phyloP scores from a whole-genome alignment of 1,284 basidiomycete species.

The Moesziomyces sp. region DNA sequence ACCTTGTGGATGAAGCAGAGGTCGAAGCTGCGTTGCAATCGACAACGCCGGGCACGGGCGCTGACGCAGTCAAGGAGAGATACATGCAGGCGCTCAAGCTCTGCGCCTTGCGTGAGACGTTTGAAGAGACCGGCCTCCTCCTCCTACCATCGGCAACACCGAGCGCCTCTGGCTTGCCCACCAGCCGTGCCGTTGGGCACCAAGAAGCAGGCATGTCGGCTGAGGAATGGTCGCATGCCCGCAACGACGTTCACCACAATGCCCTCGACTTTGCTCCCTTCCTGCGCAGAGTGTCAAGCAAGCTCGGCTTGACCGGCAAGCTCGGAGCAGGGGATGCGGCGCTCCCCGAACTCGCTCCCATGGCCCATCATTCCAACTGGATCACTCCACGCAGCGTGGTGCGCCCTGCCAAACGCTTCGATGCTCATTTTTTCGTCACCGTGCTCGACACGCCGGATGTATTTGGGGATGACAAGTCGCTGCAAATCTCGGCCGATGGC shows the following conservation, averaged over 20 bases:
- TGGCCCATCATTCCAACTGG: slow-evolving; percentile 60
- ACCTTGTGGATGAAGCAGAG: slow-evolving; percentile 49
- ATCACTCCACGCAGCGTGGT: slow-evolving; percentile 59
- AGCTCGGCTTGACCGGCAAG: slow-evolving; percentile 16
- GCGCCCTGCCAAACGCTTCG: slow-evolving; percentile 60
- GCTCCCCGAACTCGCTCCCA: slow-evolving; percentile 39
- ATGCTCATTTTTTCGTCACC: slow-evolving; percentile 63
- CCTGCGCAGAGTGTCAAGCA: slow-evolving; percentile 36
- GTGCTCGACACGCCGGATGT: slow-evolving; percentile 49
- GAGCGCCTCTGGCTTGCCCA: slow-evolving; percentile 25
- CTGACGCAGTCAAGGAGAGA: slow-evolving; percentile 11
- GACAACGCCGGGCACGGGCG: neutral
- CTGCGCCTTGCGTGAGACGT: slow-evolving; percentile 59
- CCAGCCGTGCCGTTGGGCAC: slow-evolving; percentile 54
- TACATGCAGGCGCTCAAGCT: slow-evolving; percentile 54
- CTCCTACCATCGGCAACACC: slow-evolving; percentile 41
- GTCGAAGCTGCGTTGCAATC: slow-evolving; percentile 23
- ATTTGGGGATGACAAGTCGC: slow-evolving; percentile 35
- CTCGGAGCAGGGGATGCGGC: slow-evolving; percentile 9
- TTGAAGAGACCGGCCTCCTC: slow-evolving; percentile 61
- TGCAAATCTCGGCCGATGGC: slow-evolving; percentile 54
- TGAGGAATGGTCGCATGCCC: slow-evolving; percentile 51
- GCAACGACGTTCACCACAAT: slow-evolving; percentile 60
- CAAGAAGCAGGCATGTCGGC: slow-evolving; percentile 51
- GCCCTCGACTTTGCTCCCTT: slow-evolving; percentile 54